Percentiles rank a stretch among this genome's conserved stretches.
These are phyloP conservation scores for Cystobasidium ongulense DNA, from an alignment of 768 basidiomycete species.

Conservation along the genomic window DNA sequence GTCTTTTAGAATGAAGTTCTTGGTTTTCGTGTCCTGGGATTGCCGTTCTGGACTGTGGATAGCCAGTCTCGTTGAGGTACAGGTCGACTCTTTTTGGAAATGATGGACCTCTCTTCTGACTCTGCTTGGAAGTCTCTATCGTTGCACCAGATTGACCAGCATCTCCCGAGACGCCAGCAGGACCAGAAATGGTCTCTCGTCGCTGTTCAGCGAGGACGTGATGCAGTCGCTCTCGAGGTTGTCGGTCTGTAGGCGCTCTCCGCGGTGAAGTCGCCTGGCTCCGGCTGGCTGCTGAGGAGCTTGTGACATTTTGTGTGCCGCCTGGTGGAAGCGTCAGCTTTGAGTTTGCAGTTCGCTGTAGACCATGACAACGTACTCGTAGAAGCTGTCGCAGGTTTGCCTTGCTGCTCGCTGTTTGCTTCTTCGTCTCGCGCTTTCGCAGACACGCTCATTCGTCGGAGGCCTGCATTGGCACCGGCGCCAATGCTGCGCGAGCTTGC, in stretches of 20 bases:
- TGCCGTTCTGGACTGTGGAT: background rate
- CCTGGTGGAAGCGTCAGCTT: background rate
- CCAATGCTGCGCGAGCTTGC: background rate
- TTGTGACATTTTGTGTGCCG: background rate
- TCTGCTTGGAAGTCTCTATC: too few species aligned
- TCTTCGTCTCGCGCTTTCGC: background rate
- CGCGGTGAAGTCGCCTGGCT: background rate
- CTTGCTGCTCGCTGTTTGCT: background rate
- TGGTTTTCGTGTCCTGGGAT: background rate
- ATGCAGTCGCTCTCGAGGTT: background rate
- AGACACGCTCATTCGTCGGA: background rate
- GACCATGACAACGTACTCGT: too few species aligned
- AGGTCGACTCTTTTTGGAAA: background rate
- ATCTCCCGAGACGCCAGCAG: background rate
- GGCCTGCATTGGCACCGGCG: background rate
- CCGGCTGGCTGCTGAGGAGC: background rate
- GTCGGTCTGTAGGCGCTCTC: background rate
- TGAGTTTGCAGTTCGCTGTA: too few species aligned
- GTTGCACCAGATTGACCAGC: too few species aligned
- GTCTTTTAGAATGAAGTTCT: background rate
- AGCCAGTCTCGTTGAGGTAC: conserved; percentile 20
- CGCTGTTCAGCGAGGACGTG: background rate
- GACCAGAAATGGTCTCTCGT: background rate
- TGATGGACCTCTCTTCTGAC: background rate
- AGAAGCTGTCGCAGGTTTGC: background rate